phyloP scores from a whole-genome alignment of 2,329 filamentous ascomycete genomes.

The Cadophora sp. region DNA sequence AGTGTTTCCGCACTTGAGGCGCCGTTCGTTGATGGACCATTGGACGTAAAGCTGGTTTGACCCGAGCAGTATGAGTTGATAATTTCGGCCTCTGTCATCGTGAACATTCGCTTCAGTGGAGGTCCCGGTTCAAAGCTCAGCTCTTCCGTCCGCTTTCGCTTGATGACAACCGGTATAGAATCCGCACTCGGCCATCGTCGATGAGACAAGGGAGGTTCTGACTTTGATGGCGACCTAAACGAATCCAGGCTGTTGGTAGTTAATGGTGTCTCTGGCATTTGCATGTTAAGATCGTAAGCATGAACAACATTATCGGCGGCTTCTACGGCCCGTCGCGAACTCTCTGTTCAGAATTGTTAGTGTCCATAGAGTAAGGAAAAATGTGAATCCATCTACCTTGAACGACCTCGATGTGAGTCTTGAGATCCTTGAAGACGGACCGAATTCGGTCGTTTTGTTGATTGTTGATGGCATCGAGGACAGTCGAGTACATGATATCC shows the following conservation, averaged over 20 bases:
- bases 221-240: conserved; percentile 14
- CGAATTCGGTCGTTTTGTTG: conserved; percentile 57
- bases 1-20: conserved; percentile 1
- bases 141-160: conserved; percentile 36
- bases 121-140: conserved; percentile 34
- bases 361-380: background rate
- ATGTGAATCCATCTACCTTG: conserved; percentile 57
- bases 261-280: conserved; percentile 68
- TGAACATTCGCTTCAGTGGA: conserved; percentile 41
- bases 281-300: conserved; percentile 78
- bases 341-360: conserved; percentile 56
- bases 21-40: background rate
- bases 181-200: background rate
- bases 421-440: conserved; percentile 65
- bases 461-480: conserved; percentile 67
- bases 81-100: conserved; percentile 36
- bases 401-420: conserved; percentile 73
- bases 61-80: conserved; percentile 27
- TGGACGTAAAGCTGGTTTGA: background rate
- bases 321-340: conserved; percentile 73
- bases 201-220: conserved; percentile 6
- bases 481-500: conserved; percentile 77
- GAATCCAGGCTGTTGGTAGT: conserved; percentile 33
- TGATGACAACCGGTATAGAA: conserved; percentile 27
- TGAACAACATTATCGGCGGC: conserved; percentile 79